Evolutionary conservation across 768 basidiomycete species (phyloP).

Genomic region (Suillus tomentosus): DNA sequence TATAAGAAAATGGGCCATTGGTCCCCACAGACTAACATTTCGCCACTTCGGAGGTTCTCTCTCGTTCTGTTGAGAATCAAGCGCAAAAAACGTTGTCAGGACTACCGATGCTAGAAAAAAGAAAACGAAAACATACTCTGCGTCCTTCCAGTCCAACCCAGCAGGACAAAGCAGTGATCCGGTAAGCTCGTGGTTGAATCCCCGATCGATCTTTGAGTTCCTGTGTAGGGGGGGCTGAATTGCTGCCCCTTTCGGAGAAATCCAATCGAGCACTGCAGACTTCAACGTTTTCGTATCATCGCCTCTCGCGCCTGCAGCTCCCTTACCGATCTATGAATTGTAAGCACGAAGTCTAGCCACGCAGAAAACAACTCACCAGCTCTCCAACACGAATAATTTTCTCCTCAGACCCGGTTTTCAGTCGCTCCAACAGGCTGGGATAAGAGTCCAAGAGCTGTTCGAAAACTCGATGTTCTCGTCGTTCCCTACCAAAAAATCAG

Average conservation of each 20-base stretch:
- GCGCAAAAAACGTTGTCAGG: neutral
- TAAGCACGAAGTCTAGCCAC: neutral
- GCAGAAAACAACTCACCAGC: constrained; percentile 9
- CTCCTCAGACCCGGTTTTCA: constrained; percentile 10
- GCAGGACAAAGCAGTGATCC: constrained; percentile 24
- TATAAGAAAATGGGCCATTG: constrained; percentile 26
- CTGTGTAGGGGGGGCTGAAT: constrained; percentile 17
- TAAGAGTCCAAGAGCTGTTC: constrained; percentile 1
- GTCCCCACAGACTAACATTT: constrained; percentile 20
- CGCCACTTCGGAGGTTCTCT: constrained; percentile 12
- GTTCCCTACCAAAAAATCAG: constrained; percentile 10
- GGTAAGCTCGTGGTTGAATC: constrained; percentile 21
- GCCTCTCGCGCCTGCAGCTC: too few species aligned
- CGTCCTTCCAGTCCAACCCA: constrained; percentile 20
- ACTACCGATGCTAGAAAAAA: too few species aligned
- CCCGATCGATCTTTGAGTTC: constrained; percentile 19
- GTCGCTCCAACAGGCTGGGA: constrained; percentile 7
- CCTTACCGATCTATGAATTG: constrained; percentile 4
- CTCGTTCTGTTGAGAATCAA: constrained; percentile 4
- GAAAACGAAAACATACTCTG: constrained; percentile 17
- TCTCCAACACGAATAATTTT: constrained; percentile 4
- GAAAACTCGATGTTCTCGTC: constrained; percentile 8
- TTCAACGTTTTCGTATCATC: too few species aligned
- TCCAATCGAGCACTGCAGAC: too few species aligned
- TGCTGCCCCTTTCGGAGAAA: constrained; percentile 16